These are phyloP conservation scores for Eutypa lata DNA, from an alignment of 2,329 filamentous ascomycete species.

Conservation along the genomic window DNA sequence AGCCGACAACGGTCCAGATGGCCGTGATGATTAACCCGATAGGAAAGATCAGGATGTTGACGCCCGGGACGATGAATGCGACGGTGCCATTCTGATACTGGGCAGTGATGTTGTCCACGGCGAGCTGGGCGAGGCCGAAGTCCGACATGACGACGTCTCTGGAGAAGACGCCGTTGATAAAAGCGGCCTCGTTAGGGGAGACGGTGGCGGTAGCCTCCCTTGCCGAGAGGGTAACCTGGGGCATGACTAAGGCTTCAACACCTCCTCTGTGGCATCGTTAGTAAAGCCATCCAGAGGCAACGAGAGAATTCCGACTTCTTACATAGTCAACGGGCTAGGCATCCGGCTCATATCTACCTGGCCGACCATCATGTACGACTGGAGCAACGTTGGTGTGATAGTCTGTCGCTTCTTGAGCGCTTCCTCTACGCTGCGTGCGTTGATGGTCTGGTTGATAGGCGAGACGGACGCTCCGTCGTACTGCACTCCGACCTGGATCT, in stretches of 20 bases:
- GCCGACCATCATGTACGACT: constrained; percentile 66
- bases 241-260: constrained; percentile 63
- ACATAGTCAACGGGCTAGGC: constrained; percentile 57
- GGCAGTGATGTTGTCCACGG: constrained; percentile 45
- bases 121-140: constrained; percentile 44
- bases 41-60: constrained; percentile 66
- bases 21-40: constrained; percentile 65
- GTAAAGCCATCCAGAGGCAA: background rate
- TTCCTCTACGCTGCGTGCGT: constrained; percentile 16
- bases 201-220: constrained; percentile 61
- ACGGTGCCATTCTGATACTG: constrained; percentile 49
- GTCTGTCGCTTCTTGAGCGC: constrained; percentile 16
- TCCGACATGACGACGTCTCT: constrained; percentile 51
- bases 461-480: constrained; percentile 54
- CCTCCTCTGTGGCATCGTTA: constrained; percentile 36
- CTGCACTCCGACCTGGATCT: constrained; percentile 52
- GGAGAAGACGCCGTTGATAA: constrained; percentile 69
- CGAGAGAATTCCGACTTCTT: constrained; percentile 31
- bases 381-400: constrained; percentile 43
- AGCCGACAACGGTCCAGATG: constrained; percentile 57
- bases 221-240: constrained; percentile 65
- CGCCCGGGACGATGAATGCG: constrained; percentile 68
- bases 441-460: constrained; percentile 32
- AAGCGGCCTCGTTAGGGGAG: constrained; percentile 67
- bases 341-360: constrained; percentile 60